A percentile compares a stretch with the other conserved stretches of the same genome.
phyloP scores from a whole-genome alignment of 1,284 basidiomycete genomes.

The Laetiporus sulphureus region DNA sequence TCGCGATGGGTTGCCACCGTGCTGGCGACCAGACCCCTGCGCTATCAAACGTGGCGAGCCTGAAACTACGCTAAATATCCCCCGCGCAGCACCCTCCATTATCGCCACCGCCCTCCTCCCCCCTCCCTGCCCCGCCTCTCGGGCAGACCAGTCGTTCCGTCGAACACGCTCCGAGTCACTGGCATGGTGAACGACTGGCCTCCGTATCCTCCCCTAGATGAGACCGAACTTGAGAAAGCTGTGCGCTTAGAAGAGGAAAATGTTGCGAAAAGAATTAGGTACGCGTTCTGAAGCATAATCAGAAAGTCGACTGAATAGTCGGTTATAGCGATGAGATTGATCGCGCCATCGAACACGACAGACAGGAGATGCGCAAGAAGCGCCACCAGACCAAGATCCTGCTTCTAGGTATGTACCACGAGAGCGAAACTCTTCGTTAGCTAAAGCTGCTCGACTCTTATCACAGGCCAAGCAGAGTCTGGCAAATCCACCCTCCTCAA shows the following conservation, averaged over 20 bases:
- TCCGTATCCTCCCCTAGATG: conserved; percentile 17
- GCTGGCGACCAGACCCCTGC: background rate
- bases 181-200: conserved; percentile 14
- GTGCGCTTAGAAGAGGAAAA: conserved; percentile 38
- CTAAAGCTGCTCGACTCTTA: background rate
- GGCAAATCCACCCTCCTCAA: conserved; percentile 63
- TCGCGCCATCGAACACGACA: conserved; percentile 38
- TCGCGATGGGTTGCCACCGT: background rate
- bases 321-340: conserved; percentile 46
- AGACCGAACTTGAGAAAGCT: conserved; percentile 19
- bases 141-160: background rate
- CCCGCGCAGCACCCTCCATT: background rate
- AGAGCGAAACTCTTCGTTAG: background rate
- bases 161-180: background rate
- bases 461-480: conserved; percentile 54
- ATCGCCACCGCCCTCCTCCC: background rate
- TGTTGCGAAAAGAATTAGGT: conserved; percentile 44
- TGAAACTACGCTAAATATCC: background rate
- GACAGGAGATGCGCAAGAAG: conserved; percentile 27
- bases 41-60: background rate
- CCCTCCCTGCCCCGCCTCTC: background rate
- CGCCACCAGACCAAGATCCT: conserved; percentile 41
- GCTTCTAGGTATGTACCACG: conserved; percentile 39
- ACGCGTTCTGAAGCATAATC: background rate
- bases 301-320: background rate